A percentile compares a stretch with the other conserved stretches of the same genome.
Evolutionary conservation across 163 green algal species (phyloP).

Genomic region (Scenedesmus sp.): DNA sequence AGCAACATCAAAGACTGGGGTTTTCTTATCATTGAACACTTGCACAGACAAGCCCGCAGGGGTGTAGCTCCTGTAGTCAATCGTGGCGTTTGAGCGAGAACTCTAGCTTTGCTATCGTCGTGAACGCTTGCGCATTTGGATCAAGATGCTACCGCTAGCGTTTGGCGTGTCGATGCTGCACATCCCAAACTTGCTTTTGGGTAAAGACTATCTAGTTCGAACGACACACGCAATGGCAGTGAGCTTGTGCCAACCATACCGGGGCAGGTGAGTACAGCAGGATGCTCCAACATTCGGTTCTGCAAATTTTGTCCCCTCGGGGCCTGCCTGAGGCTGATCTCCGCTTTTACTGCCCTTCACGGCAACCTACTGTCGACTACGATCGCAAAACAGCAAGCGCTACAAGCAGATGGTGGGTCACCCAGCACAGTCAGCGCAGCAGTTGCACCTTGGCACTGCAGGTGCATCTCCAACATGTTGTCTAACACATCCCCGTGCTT

Average conservation of each 20-base stretch:
- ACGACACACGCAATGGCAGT: slow-evolving; percentile 26
- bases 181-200: slow-evolving; percentile 2
- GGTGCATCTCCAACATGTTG: background rate
- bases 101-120: background rate
- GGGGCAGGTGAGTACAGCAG: slow-evolving; percentile 10
- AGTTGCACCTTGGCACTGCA: background rate
- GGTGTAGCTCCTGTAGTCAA: no score
- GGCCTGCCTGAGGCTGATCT: background rate
- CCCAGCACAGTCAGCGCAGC: slow-evolving; percentile 16
- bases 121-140: background rate
- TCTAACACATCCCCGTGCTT: background rate
- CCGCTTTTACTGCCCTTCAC: background rate
- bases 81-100: no score
- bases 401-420: slow-evolving; percentile 52
- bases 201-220: slow-evolving; percentile 6
- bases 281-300: background rate
- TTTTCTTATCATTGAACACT: no score
- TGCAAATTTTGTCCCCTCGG: background rate
- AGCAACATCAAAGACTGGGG: no score
- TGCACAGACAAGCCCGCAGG: no score
- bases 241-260: slow-evolving; percentile 37
- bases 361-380: background rate
- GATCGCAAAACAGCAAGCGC: slow-evolving; percentile 11
- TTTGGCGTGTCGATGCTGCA: background rate
- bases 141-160: slow-evolving; percentile 17